Evolutionary conservation across 768 basidiomycete genomes (phyloP), one percentile per base, ranked within the genome.

Genomic region (Exsudoporus frostii): DNA sequence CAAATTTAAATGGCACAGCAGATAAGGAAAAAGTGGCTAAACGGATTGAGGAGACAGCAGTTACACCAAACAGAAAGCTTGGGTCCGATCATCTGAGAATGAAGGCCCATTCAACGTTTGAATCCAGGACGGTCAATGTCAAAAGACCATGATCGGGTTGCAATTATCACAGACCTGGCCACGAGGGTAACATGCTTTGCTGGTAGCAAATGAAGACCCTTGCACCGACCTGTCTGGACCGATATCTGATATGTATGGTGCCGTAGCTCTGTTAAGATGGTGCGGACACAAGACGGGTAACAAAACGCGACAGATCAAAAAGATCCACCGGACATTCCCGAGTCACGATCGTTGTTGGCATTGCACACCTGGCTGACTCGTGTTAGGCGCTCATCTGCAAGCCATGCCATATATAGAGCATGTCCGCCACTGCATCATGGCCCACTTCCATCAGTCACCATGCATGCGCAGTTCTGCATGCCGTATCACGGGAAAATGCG

Each of bases 371-470:
- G 36, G 45, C 30, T 27, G 50, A 41, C 59, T 53, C 57, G 57
- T 64, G 63, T 49, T 39, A 19, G 37, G 57, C 54, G 55, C 53
- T 47, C 64, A 55, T 54, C 33, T 54, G 56, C 36, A 50, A 49
- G 37, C 47, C 43, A 65, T 37, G 49, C 46, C 57, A 50, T 40
- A 54, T 49, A 65, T 51, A 32, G 63, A 36, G 42, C 41, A 40
- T 63, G 69, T 51, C 54, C 59, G 55, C 59, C 56, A 55, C 62
- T 50, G 54, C 49, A 50, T 62, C 49, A 50, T 62, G 66, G 46
- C 49, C 60, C 41, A 55, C 53, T n/a, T 42, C 53, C 65, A 68
- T 69, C 65, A 71, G 36, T 63, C 67, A 71, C 57, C 57, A 60
- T 58, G 51, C 55, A 55, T 60, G 58, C 55, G 48, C 65, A 60